These are phyloP conservation scores for Passiflora organensis DNA, from an alignment of 345 rosid genomes.

Conservation along the genomic window DNA sequence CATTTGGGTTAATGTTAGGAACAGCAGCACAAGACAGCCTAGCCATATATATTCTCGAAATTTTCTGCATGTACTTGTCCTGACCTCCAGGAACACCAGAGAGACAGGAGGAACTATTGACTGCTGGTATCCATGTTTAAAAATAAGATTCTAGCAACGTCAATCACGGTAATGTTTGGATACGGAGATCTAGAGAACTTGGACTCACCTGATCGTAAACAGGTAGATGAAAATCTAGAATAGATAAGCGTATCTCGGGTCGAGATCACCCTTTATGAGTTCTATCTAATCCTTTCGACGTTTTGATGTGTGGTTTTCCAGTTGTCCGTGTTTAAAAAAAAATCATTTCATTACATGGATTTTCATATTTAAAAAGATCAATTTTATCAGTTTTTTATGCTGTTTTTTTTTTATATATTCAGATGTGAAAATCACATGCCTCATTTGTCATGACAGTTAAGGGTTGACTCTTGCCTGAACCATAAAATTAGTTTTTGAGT, in stretches of 20 bases:
- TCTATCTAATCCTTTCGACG: no score
- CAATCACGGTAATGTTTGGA: background rate
- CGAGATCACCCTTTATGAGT: no score
- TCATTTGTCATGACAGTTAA: no score
- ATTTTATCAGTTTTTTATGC: no score
- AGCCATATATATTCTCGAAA: background rate
- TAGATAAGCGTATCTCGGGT: background rate
- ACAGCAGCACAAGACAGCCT: background rate
- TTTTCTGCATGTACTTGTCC: background rate
- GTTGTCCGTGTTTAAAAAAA: no score
- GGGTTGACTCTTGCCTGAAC: no score
- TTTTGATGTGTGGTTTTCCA: no score
- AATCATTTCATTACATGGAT: no score
- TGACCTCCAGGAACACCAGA: background rate
- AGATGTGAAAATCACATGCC: no score
- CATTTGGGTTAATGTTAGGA: background rate
- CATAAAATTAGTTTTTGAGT: no score
- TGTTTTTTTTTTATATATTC: no score
- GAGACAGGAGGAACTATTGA: background rate
- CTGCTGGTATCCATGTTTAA: background rate
- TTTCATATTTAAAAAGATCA: no score
- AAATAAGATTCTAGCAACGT: background rate
- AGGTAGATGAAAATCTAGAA: background rate
- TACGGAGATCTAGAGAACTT: constrained; percentile 1
- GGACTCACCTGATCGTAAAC: background rate